A percentile compares a stretch with the other conserved stretches of the same genome.
Conservation (phyloP, 208 protist species). For the Acanthamoeba castellanii region DNA sequence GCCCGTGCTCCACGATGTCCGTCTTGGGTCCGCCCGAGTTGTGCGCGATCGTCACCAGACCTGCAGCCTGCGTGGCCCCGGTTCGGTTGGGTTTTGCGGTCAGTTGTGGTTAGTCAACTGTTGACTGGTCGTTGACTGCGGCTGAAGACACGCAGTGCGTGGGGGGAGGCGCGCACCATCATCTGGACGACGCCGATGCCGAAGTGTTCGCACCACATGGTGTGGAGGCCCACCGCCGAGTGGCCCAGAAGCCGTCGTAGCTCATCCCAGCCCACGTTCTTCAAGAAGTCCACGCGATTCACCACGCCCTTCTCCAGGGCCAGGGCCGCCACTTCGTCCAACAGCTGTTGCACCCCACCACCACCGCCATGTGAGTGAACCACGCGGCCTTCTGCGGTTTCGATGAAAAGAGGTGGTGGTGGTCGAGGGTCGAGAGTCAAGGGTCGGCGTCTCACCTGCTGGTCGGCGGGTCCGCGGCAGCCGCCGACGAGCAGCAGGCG, state of each 20-base stretch:
- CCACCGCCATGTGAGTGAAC: too few species aligned
- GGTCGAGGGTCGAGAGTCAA: too few species aligned
- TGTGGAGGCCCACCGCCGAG: slow-evolving; percentile 96
- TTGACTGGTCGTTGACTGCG: too few species aligned
- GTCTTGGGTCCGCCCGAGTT: slow-evolving; percentile 94
- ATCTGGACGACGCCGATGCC: slow-evolving; percentile 99
- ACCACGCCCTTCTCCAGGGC: background rate
- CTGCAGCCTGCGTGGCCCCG: slow-evolving; percentile 89
- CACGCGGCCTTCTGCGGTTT: too few species aligned
- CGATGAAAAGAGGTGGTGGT: too few species aligned
- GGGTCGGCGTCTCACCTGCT: too few species aligned
- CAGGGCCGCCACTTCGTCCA: background rate
- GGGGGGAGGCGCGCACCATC: slow-evolving; percentile 86
- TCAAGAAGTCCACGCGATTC: slow-evolving; percentile 13
- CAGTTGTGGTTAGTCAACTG: too few species aligned
- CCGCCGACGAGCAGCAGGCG: slow-evolving; percentile 61
- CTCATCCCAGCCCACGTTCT: slow-evolving; percentile 26
- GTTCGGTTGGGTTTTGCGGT: too few species aligned
- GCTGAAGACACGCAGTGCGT: background rate
- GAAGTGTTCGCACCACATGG: slow-evolving; percentile 99
- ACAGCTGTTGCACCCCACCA: too few species aligned
- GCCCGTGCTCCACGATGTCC: slow-evolving; percentile 93
- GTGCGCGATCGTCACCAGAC: slow-evolving; percentile 95
- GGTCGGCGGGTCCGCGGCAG: slow-evolving; percentile 16
- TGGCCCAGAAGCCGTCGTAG: slow-evolving; percentile 70